Conservation (phyloP, 345 rosid species). For the Populus tremula region DNA sequence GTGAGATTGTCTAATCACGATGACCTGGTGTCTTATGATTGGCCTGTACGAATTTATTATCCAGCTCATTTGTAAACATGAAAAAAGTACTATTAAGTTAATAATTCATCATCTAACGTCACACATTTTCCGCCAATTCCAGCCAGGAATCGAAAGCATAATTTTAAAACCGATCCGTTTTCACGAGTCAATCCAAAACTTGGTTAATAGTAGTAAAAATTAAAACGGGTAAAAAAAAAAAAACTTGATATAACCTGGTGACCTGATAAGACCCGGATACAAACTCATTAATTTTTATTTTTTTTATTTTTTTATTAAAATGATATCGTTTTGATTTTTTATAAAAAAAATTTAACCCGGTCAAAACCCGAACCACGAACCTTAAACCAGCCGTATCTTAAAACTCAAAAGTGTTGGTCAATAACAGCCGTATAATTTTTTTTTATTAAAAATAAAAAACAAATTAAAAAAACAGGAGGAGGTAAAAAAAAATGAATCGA, state of each 20-base stretch:
- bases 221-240: too few species aligned
- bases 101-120: constrained; percentile 9
- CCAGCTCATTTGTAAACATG: background rate
- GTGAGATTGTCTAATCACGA: background rate
- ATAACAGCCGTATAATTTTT: background rate
- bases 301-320: too few species aligned
- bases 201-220: too few species aligned
- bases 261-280: too few species aligned
- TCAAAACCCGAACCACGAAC: too few species aligned
- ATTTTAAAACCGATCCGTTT: too few species aligned
- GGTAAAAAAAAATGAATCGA: background rate
- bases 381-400: too few species aligned
- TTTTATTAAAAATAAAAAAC: background rate
- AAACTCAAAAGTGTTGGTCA: background rate
- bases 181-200: too few species aligned
- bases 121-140: background rate
- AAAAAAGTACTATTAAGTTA: background rate
- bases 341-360: too few species aligned
- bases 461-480: background rate
- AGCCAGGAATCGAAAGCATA: background rate
- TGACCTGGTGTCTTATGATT: constrained; percentile 10
- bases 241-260: too few species aligned
- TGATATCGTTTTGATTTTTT: too few species aligned
- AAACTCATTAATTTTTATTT: too few species aligned
- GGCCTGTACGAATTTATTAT: background rate